Conservation (phyloP, 148 eudicot species). For the Mesembryanthemum crystallinum region DNA sequence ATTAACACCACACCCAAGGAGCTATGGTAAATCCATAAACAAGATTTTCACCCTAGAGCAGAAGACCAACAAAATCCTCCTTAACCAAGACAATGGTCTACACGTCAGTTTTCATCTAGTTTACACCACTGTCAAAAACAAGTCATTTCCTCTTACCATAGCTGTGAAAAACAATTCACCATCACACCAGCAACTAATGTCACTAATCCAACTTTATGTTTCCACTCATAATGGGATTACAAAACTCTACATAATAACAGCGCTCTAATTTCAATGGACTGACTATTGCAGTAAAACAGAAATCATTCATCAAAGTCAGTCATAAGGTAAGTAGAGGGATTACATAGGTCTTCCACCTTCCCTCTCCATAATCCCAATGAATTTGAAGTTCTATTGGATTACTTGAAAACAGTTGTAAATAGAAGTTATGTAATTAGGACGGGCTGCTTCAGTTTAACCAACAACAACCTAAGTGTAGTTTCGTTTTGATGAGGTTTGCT, state of each 20-base stretch:
- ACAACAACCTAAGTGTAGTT: not conserved
- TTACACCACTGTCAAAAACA: not conserved
- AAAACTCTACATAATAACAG: not conserved
- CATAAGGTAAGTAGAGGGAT: not conserved
- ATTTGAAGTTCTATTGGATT: not conserved
- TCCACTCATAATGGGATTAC: not conserved
- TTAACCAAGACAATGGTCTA: not conserved
- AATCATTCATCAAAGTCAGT: not conserved
- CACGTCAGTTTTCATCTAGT: slow-evolving; percentile 5
- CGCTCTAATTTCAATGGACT: too few species aligned
- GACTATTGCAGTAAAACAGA: not conserved
- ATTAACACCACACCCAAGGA: not conserved
- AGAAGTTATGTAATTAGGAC: not conserved
- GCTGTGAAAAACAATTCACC: not conserved
- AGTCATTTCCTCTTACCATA: not conserved
- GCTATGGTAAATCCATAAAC: not conserved
- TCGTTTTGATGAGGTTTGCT: not conserved
- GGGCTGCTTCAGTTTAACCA: not conserved
- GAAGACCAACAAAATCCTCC: not conserved
- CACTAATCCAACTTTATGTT: not conserved
- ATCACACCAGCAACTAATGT: not conserved
- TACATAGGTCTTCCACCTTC: not conserved
- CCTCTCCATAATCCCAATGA: not conserved
- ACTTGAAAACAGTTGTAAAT: not conserved
- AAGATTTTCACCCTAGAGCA: not conserved